A percentile compares a stretch with the other conserved stretches of the same genome.
phyloP scores from a whole-genome alignment of 2,329 filamentous ascomycete genomes.

The Arthrobotrys megalospora region DNA sequence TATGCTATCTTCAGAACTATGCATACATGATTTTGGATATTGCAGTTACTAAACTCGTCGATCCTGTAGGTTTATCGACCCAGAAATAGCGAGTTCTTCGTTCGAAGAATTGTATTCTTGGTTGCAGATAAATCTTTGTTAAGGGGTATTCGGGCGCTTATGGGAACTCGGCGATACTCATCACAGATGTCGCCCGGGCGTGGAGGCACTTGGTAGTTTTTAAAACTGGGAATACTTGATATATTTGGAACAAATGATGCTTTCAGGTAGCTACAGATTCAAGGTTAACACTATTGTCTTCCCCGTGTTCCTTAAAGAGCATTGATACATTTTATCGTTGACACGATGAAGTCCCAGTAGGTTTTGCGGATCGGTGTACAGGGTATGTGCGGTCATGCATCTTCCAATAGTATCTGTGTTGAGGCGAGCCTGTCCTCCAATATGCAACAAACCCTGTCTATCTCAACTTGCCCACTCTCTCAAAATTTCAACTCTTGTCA shows the following conservation, averaged over 20 bases:
- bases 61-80: background rate
- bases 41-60: background rate
- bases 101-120: background rate
- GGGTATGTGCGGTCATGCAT: too few species aligned
- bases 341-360: too few species aligned
- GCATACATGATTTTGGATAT: background rate
- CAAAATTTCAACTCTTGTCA: background rate
- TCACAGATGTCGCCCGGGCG: background rate
- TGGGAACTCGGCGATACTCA: conserved; percentile 11
- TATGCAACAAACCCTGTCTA: conserved; percentile 3
- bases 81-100: background rate
- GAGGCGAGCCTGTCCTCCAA: conserved; percentile 1
- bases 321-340: too few species aligned
- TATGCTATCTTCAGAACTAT: background rate
- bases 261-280: too few species aligned
- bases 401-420: background rate
- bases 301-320: too few species aligned
- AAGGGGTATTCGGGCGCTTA: conserved; percentile 41
- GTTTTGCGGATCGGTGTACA: too few species aligned
- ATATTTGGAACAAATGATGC: background rate
- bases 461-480: background rate
- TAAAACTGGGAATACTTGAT: background rate
- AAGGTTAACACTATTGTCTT: background rate
- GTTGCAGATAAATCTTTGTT: conserved; percentile 11
- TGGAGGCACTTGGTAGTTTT: background rate